These are phyloP conservation scores for Neolecta irregularis DNA, from an alignment of 1,139 yeast genomes.

Conservation along the genomic window DNA sequence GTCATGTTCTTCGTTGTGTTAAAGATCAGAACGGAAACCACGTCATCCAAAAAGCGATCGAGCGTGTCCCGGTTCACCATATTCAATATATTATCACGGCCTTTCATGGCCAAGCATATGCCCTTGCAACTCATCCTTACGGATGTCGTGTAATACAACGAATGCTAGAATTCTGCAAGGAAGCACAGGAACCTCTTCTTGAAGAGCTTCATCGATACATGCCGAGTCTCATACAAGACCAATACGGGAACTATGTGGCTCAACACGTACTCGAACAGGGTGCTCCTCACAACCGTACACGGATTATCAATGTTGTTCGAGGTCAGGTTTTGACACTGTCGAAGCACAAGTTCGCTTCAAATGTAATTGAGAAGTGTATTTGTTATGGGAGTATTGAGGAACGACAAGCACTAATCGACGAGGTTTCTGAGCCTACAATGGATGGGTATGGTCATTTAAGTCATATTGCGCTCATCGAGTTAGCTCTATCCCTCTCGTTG, in stretches of 20 bases:
- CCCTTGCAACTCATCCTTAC: slow-evolving; percentile 85
- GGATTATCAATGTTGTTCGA: slow-evolving; percentile 35
- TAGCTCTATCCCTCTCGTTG: slow-evolving; percentile 14
- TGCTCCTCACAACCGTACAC: slow-evolving; percentile 35
- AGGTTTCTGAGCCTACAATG: slow-evolving; percentile 30
- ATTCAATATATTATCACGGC: slow-evolving; percentile 62
- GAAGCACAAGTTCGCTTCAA: slow-evolving; percentile 92
- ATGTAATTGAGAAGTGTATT: slow-evolving; percentile 90
- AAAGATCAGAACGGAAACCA: slow-evolving; percentile 98
- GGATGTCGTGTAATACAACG: slow-evolving; percentile 96
- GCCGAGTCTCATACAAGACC: slow-evolving; percentile 76
- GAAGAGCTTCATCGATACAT: slow-evolving; percentile 59
- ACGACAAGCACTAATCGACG: slow-evolving; percentile 45
- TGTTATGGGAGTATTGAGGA: slow-evolving; percentile 53
- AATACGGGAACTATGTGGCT: slow-evolving; percentile 93
- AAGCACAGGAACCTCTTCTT: slow-evolving; percentile 46
- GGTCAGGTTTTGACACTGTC: slow-evolving; percentile 64
- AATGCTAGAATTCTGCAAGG: slow-evolving; percentile 56
- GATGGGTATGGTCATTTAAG: slow-evolving; percentile 13
- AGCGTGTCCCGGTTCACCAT: slow-evolving; percentile 57
- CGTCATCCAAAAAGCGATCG: slow-evolving; percentile 90
- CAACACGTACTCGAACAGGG: slow-evolving; percentile 89
- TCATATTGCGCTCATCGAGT: slow-evolving; percentile 11
- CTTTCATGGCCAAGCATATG: slow-evolving; percentile 65
- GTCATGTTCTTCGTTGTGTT: slow-evolving; percentile 59